A percentile compares a stretch with the other conserved stretches of the same genome.
Conservation (phyloP, 1,139 yeast genomes). For the Candida labiduridarum region DNA sequence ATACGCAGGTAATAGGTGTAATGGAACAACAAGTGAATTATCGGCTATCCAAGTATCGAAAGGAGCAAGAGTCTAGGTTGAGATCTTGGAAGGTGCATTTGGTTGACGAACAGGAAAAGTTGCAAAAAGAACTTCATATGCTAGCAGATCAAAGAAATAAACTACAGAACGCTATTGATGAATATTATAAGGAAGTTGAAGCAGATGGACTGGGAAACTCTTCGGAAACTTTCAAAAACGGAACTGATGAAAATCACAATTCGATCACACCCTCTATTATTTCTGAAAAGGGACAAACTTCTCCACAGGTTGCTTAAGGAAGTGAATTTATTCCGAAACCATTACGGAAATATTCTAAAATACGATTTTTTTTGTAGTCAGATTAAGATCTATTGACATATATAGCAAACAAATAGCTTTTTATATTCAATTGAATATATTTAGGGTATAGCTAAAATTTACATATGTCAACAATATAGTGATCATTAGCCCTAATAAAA, state of each 20-base stretch:
- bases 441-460: too few relatives aligned
- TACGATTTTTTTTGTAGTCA: too few relatives aligned
- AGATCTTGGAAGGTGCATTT: slow-evolving; percentile 67
- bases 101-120: slow-evolving; percentile 50
- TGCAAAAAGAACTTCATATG: slow-evolving; percentile 8
- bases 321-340: not conserved
- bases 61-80: slow-evolving; percentile 60
- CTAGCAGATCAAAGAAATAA: slow-evolving; percentile 4
- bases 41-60: slow-evolving; percentile 50
- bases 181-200: not conserved
- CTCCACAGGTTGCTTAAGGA: not conserved
- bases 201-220: not conserved
- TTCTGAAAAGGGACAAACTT: not conserved
- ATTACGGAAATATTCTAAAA: not conserved
- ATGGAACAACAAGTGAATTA: slow-evolving; percentile 37
- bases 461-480: not conserved
- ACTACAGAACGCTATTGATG: slow-evolving; percentile 6
- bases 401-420: too few relatives aligned
- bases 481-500: not conserved
- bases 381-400: too few relatives aligned
- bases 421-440: too few relatives aligned
- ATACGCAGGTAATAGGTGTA: not conserved
- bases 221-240: not conserved
- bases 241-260: not conserved
- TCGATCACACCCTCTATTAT: not conserved